Percentiles rank a stretch among this genome's conserved stretches.
Evolutionary conservation across 306 rosid species (phyloP).

Genomic region (Glycyrrhiza uralensis): DNA sequence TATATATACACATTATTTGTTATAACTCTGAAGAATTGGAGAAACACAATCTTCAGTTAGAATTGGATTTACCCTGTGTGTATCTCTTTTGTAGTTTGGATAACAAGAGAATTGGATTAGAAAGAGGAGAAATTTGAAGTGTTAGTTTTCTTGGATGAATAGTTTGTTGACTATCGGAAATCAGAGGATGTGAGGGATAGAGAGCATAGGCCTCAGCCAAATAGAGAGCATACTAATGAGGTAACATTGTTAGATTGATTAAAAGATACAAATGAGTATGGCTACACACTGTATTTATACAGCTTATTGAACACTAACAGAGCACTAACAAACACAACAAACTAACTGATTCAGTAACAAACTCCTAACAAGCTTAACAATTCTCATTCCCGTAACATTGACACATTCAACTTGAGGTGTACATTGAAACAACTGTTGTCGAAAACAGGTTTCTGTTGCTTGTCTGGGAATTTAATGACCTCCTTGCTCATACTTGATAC

Average conservation of each 20-base stretch:
- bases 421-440: neutral
- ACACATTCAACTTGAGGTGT: neutral
- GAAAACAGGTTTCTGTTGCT: conserved; percentile 3
- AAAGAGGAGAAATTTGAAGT: neutral
- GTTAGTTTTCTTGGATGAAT: neutral
- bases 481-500: conserved; percentile 1
- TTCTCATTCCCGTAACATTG: no score
- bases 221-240: no score
- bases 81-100: neutral
- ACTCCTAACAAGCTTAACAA: no score
- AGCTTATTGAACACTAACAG: no score
- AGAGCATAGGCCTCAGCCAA: no score
- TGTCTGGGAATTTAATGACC: neutral
- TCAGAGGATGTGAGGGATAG: no score
- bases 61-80: neutral
- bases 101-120: neutral
- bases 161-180: conserved; percentile 11
- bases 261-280: no score
- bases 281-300: no score
- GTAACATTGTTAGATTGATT: no score
- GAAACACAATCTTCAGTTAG: neutral
- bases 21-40: neutral
- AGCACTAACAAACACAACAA: no score
- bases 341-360: no score
- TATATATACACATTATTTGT: neutral